phyloP scores from a whole-genome alignment of 2,329 filamentous ascomycete genomes.

The Verticillium tricorpus region DNA sequence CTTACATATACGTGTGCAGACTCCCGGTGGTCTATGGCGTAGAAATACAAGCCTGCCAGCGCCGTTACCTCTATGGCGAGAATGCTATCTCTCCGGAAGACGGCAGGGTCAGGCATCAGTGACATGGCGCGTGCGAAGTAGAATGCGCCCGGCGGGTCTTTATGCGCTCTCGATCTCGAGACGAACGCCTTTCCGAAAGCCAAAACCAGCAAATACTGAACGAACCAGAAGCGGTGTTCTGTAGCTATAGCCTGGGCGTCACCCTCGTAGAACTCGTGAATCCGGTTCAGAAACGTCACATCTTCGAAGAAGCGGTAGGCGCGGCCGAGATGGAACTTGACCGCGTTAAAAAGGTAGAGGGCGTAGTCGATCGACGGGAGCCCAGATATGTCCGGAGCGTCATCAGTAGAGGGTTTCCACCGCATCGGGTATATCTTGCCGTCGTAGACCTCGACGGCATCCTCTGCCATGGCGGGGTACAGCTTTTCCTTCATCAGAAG shows the following conservation, averaged over 20 bases:
- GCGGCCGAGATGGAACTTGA: constrained; percentile 18
- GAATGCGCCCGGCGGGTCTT: constrained; percentile 15
- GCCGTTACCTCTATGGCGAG: constrained; percentile 21
- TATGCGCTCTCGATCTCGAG: constrained; percentile 12
- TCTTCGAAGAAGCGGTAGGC: constrained; percentile 24
- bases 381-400: background rate
- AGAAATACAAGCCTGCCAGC: constrained; percentile 19
- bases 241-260: constrained; percentile 16
- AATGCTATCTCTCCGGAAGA: constrained; percentile 19
- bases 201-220: constrained; percentile 22
- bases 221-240: constrained; percentile 16
- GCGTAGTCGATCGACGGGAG: constrained; percentile 15
- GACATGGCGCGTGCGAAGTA: constrained; percentile 22
- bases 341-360: constrained; percentile 15
- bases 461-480: constrained; percentile 14
- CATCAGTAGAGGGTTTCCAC: constrained; percentile 8
- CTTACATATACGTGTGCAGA: constrained; percentile 23
- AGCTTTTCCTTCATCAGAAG: constrained; percentile 26
- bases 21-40: constrained; percentile 21
- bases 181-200: constrained; percentile 23
- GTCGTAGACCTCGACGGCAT: constrained; percentile 18
- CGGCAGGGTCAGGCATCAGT: constrained; percentile 17
- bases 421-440: constrained; percentile 23
- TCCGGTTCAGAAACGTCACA: constrained; percentile 17
- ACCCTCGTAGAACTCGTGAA: constrained; percentile 19